phyloP scores from a whole-genome alignment of 306 rosid species.

The Geum urbanum region DNA sequence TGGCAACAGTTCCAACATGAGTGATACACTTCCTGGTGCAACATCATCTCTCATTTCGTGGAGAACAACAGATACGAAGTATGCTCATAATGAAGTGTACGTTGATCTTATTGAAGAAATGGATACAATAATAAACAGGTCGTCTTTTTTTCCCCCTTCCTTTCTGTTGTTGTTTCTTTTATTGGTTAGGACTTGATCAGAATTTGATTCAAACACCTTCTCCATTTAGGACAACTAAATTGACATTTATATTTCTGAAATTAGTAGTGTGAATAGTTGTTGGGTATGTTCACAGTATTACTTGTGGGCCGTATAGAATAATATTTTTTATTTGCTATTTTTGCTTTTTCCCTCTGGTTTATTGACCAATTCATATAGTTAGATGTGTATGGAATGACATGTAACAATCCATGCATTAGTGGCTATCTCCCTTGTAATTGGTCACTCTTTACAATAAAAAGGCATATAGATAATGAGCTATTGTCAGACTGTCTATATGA shows the following conservation, averaged over 20 bases:
- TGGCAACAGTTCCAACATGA: conserved; percentile 85
- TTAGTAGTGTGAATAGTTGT: not conserved
- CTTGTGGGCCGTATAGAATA: too few relatives aligned
- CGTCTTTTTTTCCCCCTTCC: not conserved
- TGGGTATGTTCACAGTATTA: not conserved
- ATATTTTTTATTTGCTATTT: not conserved
- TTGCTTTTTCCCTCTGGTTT: not conserved
- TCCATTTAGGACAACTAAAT: not conserved
- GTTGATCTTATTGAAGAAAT: conserved; percentile 92
- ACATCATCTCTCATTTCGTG: conserved; percentile 79
- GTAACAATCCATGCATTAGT: not conserved
- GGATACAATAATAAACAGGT: conserved; percentile 85
- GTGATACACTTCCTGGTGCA: conserved; percentile 79
- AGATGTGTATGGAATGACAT: not conserved
- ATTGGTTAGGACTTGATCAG: not conserved
- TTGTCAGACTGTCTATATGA: not conserved
- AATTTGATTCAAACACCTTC: not conserved
- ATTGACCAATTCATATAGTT: not conserved
- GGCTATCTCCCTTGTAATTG: not conserved
- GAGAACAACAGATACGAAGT: conserved; percentile 67
- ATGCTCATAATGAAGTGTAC: conserved; percentile 76
- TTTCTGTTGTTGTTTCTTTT: not conserved
- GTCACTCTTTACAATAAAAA: conserved; percentile 1
- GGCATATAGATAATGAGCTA: not conserved
- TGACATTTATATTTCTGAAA: not conserved